Evolutionary conservation across 2,329 filamentous ascomycete species (phyloP), one percentile per base, ranked within the genome.

Genomic region (Hypomyces perniciosus): DNA sequence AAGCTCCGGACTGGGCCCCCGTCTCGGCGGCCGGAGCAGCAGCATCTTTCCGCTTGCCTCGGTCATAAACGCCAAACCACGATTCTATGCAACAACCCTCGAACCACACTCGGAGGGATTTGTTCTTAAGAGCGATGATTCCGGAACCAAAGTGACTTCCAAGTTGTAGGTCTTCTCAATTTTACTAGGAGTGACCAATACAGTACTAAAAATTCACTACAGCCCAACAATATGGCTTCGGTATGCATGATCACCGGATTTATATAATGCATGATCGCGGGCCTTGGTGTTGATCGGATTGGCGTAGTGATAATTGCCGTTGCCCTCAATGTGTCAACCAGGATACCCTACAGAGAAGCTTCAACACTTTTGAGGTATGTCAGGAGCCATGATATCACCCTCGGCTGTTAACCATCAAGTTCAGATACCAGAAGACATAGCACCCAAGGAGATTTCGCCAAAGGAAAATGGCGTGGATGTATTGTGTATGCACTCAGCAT

Each of bases 291-390:
- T 38, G 20, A 48, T 39, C 38, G 6, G 31, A n/a, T 20, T 8
- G 42, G 29, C 46, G 4, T 33, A 72, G 72, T 26, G 72, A 74
- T 49, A 74, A 72, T 44, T 74, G 72, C 54, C 68, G 68, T n/a
- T 74, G 72, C 55, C 58, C 52, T 2, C 45, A 63, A 43, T 74
- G 72, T 46, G 65, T 74, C 12, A 71, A 74, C 42, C 65, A 66
- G 44, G 66, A 71, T 40, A 74, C 72, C 10, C 62, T 67, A 58
- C 72, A 74, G 54, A 62, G 70, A 46, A 72, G 66, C 48, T 67
- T 72, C 52, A 63, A 74, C 37, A 72, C 70, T 1, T 73, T 72
- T 50, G 52, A 65, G 35, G 71, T 73, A 51, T 30, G 20, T 7
- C 29, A 44, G 34, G 29, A 26, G 8, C 7, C 50, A 4, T 34